Percentiles rank a stretch among this genome's conserved stretches.
phyloP scores from a whole-genome alignment of 2,329 filamentous ascomycete species.

The Hypoxylon sp. region DNA sequence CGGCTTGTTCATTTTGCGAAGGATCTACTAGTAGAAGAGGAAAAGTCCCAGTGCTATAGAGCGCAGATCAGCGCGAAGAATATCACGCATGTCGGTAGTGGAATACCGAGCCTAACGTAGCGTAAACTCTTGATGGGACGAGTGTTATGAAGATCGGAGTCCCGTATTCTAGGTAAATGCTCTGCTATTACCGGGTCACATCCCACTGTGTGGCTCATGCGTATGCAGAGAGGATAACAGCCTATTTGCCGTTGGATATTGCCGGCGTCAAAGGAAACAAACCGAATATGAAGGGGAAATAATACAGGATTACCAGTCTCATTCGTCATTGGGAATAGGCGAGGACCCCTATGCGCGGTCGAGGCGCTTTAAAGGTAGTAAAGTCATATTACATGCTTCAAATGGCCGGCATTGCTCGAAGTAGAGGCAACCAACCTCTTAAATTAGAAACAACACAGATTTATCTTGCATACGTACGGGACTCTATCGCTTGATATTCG shows the following conservation, averaged over 20 bases:
- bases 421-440: slow-evolving; percentile 32
- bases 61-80: slow-evolving; percentile 11
- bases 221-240: slow-evolving; percentile 42
- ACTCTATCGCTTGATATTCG: slow-evolving; percentile 17
- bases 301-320: slow-evolving; percentile 13
- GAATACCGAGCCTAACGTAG: slow-evolving; percentile 36
- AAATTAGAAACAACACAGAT: slow-evolving; percentile 30
- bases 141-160: slow-evolving; percentile 1
- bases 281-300: slow-evolving; percentile 24
- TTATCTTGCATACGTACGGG: slow-evolving; percentile 18
- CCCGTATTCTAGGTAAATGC: slow-evolving; percentile 10
- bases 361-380: slow-evolving; percentile 27
- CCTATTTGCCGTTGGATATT: slow-evolving; percentile 45
- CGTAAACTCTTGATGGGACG: slow-evolving; percentile 28
- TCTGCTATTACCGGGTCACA: slow-evolving; percentile 24
- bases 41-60: background rate
- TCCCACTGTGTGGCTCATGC: slow-evolving; percentile 42
- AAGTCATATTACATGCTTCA: slow-evolving; percentile 37
- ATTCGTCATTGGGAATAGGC: slow-evolving; percentile 15
- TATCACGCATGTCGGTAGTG: slow-evolving; percentile 28
- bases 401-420: slow-evolving; percentile 37
- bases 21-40: background rate
- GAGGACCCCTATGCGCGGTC: slow-evolving; percentile 24
- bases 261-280: slow-evolving; percentile 32
- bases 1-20: slow-evolving; percentile 7